Conservation (phyloP, 2,329 filamentous ascomycete species). For the Teratosphaeria nubilosa region DNA sequence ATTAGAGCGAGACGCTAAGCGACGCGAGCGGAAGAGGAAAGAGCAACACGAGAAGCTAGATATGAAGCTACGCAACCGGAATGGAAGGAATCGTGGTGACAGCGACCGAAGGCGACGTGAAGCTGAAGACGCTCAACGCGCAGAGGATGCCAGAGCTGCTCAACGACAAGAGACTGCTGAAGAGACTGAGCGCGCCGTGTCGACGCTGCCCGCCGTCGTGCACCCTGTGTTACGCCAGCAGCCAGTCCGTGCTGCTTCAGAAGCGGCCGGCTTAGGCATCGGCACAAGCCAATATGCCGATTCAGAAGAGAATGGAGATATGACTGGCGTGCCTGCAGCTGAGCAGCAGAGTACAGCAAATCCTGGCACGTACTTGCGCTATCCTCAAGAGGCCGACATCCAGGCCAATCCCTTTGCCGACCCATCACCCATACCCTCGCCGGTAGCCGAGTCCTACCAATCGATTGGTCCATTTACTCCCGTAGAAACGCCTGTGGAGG, state of each 20-base stretch:
- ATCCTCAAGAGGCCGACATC: slow-evolving; percentile 6
- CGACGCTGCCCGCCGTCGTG: slow-evolving; percentile 21
- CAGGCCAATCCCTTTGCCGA: slow-evolving; percentile 20
- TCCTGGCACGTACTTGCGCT: slow-evolving; percentile 18
- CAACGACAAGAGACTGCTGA: not conserved
- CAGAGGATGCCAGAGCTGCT: slow-evolving; percentile 28
- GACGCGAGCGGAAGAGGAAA: slow-evolving; percentile 63
- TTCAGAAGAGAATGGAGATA: not conserved
- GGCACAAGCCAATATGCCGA: slow-evolving; percentile 5
- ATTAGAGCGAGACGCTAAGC: slow-evolving; percentile 77
- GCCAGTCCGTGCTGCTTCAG: slow-evolving; percentile 6
- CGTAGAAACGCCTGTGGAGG: slow-evolving; percentile 33
- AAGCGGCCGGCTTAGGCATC: slow-evolving; percentile 23
- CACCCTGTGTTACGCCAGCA: slow-evolving; percentile 25
- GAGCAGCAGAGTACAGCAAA: slow-evolving; percentile 7
- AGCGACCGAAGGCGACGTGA: slow-evolving; percentile 32
- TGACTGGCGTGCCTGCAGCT: not conserved
- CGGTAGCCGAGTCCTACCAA: not conserved
- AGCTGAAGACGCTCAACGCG: slow-evolving; percentile 44
- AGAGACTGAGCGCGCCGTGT: slow-evolving; percentile 5
- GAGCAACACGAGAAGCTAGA: slow-evolving; percentile 59
- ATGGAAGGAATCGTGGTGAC: slow-evolving; percentile 46
- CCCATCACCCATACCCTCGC: slow-evolving; percentile 5
- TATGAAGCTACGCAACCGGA: slow-evolving; percentile 53
- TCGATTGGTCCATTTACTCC: slow-evolving; percentile 21